These are phyloP conservation scores for Salix viminalis DNA, from an alignment of 345 rosid genomes.

Conservation along the genomic window DNA sequence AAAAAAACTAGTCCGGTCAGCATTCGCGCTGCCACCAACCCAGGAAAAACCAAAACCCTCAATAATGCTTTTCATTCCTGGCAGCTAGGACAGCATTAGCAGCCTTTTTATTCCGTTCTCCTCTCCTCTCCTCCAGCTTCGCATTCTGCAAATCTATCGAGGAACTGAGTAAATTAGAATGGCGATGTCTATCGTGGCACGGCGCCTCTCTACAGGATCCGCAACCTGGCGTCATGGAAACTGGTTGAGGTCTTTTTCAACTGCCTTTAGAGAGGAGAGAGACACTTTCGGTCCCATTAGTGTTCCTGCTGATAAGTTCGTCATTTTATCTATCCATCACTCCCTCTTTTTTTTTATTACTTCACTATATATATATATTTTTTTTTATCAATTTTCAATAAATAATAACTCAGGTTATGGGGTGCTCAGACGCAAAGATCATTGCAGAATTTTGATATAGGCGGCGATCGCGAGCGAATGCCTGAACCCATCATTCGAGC, in stretches of 20 bases:
- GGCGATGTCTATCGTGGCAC: conserved; percentile 50
- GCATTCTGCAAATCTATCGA: neutral
- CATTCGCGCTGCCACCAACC: no score
- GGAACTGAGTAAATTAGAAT: conserved; percentile 24
- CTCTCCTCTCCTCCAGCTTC: neutral
- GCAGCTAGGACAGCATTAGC: no score
- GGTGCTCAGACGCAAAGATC: conserved; percentile 98
- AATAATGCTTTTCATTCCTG: no score
- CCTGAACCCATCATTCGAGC: conserved; percentile 95
- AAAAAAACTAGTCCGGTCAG: no score
- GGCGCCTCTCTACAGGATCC: conserved; percentile 55
- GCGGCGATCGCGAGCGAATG: conserved; percentile 89
- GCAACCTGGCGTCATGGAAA: conserved; percentile 42
- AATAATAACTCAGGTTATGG: conserved; percentile 57
- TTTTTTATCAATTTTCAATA: neutral
- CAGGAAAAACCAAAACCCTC: neutral
- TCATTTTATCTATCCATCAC: conserved; percentile 7
- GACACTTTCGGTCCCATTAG: conserved; percentile 91
- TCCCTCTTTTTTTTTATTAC: neutral
- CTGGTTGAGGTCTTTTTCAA: conserved; percentile 48
- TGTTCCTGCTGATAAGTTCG: conserved; percentile 79
- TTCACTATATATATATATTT: neutral
- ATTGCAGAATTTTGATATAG: conserved; percentile 87
- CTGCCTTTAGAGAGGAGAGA: conserved; percentile 75
- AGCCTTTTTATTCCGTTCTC: neutral